These are phyloP conservation scores for Gossypium arboreum DNA, from an alignment of 345 rosid species.

Conservation along the genomic window DNA sequence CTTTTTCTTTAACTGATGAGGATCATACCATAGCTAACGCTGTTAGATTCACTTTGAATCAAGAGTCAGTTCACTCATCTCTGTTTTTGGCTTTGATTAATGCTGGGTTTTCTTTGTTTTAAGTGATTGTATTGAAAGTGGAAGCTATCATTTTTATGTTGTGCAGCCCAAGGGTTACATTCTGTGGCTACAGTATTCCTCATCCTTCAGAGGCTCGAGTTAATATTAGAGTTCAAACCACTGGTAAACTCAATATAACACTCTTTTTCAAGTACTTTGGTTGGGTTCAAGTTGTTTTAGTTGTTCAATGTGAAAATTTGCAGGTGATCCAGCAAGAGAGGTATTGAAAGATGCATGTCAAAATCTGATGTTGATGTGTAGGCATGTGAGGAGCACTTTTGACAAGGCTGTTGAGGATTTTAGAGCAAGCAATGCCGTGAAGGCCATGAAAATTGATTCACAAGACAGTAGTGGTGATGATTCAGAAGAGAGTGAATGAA, in stretches of 20 bases:
- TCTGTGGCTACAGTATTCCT: slow-evolving; percentile 79
- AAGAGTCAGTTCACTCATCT: slow-evolving; percentile 56
- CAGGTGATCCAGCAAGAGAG: slow-evolving; percentile 83
- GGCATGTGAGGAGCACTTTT: slow-evolving; percentile 64
- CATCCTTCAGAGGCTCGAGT: slow-evolving; percentile 88
- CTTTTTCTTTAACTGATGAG: slow-evolving; percentile 68
- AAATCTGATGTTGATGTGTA: slow-evolving; percentile 74
- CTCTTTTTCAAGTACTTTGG: not conserved
- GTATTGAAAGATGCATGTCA: slow-evolving; percentile 78
- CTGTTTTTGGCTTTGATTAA: not conserved
- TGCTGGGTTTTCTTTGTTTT: not conserved
- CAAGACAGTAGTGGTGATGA: slow-evolving; percentile 8
- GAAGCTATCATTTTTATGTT: slow-evolving; percentile 5
- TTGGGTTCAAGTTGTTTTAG: not conserved
- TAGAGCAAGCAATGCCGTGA: slow-evolving; percentile 20
- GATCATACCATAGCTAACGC: slow-evolving; percentile 89
- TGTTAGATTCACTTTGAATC: slow-evolving; percentile 77
- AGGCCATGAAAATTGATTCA: slow-evolving; percentile 22
- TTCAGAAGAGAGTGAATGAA: slow-evolving; percentile 7
- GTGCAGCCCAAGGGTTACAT: slow-evolving; percentile 74
- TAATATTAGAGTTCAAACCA: slow-evolving; percentile 77
- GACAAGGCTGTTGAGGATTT: slow-evolving; percentile 51
- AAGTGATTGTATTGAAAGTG: not conserved
- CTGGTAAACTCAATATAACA: slow-evolving; percentile 46
- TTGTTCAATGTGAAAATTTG: slow-evolving; percentile 4